Conservation (phyloP, 2,329 filamentous ascomycete genomes). For the Pseudogymnoascus sp. region DNA sequence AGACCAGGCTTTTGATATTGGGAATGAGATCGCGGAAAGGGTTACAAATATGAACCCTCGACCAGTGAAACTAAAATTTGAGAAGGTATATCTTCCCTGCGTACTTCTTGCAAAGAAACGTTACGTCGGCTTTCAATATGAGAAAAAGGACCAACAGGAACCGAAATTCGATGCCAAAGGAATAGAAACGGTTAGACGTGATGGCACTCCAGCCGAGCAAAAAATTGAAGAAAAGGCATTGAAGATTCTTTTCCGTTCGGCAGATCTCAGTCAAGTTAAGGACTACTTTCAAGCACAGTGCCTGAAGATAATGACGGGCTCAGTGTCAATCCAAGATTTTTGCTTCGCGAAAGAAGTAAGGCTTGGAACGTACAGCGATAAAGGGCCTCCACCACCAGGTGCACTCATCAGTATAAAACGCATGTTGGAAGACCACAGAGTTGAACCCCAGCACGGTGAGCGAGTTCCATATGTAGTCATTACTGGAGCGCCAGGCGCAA, state of each 20-base stretch:
- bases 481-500: conserved; percentile 74
- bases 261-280: conserved; percentile 84
- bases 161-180: conserved; percentile 97
- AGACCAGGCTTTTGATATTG: conserved; percentile 85
- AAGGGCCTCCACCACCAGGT: conserved; percentile 72
- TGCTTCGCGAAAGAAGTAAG: conserved; percentile 91
- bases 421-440: conserved; percentile 78
- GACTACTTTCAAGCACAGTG: conserved; percentile 84
- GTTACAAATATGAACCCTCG: conserved; percentile 85
- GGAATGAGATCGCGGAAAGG: conserved; percentile 79
- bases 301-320: conserved; percentile 81
- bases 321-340: conserved; percentile 88
- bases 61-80: conserved; percentile 93
- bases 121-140: conserved; percentile 97
- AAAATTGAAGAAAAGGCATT: conserved; percentile 93
- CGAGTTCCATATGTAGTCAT: conserved; percentile 91
- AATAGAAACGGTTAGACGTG: conserved; percentile 91
- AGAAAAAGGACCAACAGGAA: conserved; percentile 61
- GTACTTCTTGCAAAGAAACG: conserved; percentile 92
- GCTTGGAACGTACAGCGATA: conserved; percentile 78
- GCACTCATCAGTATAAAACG: conserved; percentile 78
- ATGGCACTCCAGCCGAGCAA: conserved; percentile 90
- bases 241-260: conserved; percentile 80
- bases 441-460: conserved; percentile 91
- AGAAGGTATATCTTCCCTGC: conserved; percentile 96